A percentile compares a stretch with the other conserved stretches of the same genome.
phyloP scores from a whole-genome alignment of 2,329 filamentous ascomycete genomes.

The Fonsecaea nubica region DNA sequence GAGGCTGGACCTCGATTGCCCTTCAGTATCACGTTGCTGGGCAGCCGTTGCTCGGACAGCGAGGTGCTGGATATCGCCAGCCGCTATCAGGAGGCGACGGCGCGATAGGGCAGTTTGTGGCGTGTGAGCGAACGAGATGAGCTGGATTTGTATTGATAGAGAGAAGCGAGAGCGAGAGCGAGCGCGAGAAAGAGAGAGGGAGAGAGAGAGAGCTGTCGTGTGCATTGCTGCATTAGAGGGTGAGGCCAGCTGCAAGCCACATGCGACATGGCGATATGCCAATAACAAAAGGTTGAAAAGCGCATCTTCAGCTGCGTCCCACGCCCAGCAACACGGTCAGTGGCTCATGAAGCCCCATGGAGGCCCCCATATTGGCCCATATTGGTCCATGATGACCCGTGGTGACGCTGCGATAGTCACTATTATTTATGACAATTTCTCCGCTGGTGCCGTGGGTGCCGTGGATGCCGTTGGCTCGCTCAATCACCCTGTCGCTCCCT shows the following conservation, averaged over 20 bases:
- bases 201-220: too few species aligned
- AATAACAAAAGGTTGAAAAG: slow-evolving; percentile 1
- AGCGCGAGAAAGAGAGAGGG: too few species aligned
- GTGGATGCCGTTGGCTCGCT: not conserved
- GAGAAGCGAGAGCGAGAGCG: not conserved
- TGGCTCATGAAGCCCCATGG: not conserved
- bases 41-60: slow-evolving; percentile 55
- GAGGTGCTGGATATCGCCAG: slow-evolving; percentile 55
- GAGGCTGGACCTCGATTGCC: slow-evolving; percentile 34
- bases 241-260: not conserved
- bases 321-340: slow-evolving; percentile 1
- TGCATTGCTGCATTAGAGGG: not conserved
- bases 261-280: not conserved
- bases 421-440: not conserved
- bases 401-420: too few species aligned
- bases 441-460: not conserved
- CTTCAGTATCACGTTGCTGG: slow-evolving; percentile 41
- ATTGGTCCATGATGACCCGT: too few species aligned
- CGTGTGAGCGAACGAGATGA: not conserved
- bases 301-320: not conserved
- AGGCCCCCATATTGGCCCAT: not conserved
- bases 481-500: too few species aligned
- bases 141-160: not conserved
- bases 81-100: slow-evolving; percentile 46
- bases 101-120: slow-evolving; percentile 1